A percentile compares a stretch with the other conserved stretches of the same genome.
Conservation (phyloP, 1,284 basidiomycete species). For the Cryptococcus wingfieldii region DNA sequence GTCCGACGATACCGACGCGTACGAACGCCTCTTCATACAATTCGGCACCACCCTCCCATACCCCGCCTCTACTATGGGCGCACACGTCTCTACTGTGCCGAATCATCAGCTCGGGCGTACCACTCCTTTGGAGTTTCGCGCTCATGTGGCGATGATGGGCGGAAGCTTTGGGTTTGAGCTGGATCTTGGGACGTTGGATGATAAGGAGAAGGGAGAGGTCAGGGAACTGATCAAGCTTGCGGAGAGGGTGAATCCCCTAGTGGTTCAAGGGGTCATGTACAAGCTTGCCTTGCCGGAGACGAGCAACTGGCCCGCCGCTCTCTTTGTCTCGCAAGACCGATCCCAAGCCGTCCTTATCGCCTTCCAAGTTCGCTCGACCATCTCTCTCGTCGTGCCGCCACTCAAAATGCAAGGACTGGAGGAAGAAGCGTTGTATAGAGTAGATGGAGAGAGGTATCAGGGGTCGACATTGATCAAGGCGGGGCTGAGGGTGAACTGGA, state of each 20-base stretch:
- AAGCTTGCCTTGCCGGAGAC: slow-evolving; percentile 19
- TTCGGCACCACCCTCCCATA: slow-evolving; percentile 29
- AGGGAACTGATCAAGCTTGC: background rate
- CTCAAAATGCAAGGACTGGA: slow-evolving; percentile 21
- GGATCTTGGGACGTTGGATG: slow-evolving; percentile 17
- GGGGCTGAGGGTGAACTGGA: slow-evolving; percentile 5
- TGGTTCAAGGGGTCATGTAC: slow-evolving; percentile 22
- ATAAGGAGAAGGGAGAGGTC: slow-evolving; percentile 18
- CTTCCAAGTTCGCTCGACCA: slow-evolving; percentile 4
- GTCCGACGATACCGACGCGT: slow-evolving; percentile 34
- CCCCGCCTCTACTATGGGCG: slow-evolving; percentile 28
- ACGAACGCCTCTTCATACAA: slow-evolving; percentile 33
- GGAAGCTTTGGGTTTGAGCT: slow-evolving; percentile 38
- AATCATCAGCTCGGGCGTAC: slow-evolving; percentile 2
- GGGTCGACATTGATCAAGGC: slow-evolving; percentile 15
- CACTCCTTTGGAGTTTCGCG: slow-evolving; percentile 34
- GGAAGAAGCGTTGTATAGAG: slow-evolving; percentile 8
- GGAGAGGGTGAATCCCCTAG: too few species aligned
- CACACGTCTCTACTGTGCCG: slow-evolving; percentile 28
- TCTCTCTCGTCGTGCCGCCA: slow-evolving; percentile 8
- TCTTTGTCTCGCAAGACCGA: slow-evolving; percentile 13
- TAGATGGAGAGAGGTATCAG: slow-evolving; percentile 12
- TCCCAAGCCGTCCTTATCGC: slow-evolving; percentile 15
- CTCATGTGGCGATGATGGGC: slow-evolving; percentile 40
- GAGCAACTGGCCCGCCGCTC: slow-evolving; percentile 28